Evolutionary conservation across 2,329 filamentous ascomycete species (phyloP), one percentile per base, ranked within the genome.

Genomic region (Cercospora zeae-maydis): DNA sequence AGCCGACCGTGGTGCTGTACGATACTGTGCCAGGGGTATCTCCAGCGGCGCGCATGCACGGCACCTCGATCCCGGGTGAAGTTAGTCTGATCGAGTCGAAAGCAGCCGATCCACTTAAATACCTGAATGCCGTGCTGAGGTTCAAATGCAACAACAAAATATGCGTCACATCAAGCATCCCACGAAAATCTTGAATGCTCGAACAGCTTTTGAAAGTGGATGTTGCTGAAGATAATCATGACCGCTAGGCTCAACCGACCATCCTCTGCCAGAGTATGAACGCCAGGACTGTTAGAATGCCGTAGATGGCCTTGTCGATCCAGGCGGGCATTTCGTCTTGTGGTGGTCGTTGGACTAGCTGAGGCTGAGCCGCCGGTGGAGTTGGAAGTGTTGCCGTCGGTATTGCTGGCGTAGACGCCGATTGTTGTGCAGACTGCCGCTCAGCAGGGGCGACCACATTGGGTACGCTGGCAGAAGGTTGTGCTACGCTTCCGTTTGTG

Each of bases 231-330:
- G 13, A 27, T 49, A 9, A n/a, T 14, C 21, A 49, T 21, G 13
- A 49, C 6, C 7, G 9, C 42, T 7, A 21, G 21, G 14, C 24
- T 59, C 57, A 67, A 9, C 67, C 49, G 34, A 67, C 33, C 49
- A 63, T 61, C 56, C 67, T 70, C 61, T 66, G 13, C 69, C 75
- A 57, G 66, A 96, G 79, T 80, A 96, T 85, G 21, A 90, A 85
- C 3, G 87, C 79, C 19, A 96, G 78, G 27, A 90, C 80, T 13
- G 91, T 82, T 0, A 91, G 80, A 16, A 96, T 77, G 6, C 86
- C 88, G 21, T 88, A 85, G 67, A 96, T 96, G 37, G 88, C 84
- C 66, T 90, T 86, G 75, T 96, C 93, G 16, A 96, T 81, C 89
- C 91, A 96, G 11, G 86, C 78, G 1, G 88, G 84, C 14, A 90